These are phyloP conservation scores for Allium cepa DNA, from an alignment of 106 monocot genomes.

Conservation along the genomic window DNA sequence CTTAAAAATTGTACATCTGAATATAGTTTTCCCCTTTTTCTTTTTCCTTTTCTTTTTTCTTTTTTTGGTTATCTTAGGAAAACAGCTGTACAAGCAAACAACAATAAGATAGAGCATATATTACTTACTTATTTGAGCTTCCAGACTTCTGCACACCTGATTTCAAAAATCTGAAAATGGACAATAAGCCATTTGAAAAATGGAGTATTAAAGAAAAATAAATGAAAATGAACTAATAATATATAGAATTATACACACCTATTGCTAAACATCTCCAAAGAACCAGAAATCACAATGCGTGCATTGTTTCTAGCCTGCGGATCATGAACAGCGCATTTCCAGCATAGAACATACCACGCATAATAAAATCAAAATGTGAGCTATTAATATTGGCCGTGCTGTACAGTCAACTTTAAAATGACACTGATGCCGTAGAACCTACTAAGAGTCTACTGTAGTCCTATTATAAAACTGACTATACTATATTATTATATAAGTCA, in stretches of 20 bases:
- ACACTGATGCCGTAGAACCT: too few species aligned
- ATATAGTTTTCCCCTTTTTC: too few species aligned
- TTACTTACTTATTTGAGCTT: conserved; percentile 47
- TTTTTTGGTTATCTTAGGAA: too few species aligned
- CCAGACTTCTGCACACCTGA: conserved; percentile 76
- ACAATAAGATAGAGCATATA: not conserved
- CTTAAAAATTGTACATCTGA: too few species aligned
- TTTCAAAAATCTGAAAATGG: conserved; percentile 48
- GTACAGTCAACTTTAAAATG: too few species aligned
- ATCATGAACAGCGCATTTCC: not conserved
- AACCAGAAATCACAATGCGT: conserved; percentile 87
- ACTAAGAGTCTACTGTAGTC: too few species aligned
- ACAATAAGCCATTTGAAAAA: not conserved
- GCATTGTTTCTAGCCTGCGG: conserved; percentile 97
- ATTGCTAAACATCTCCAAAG: conserved; percentile 86
- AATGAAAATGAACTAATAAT: not conserved
- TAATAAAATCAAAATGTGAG: too few species aligned
- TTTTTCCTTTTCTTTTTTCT: too few species aligned
- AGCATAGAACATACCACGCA: too few species aligned
- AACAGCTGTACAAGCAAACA: not conserved
- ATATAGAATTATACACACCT: conserved; percentile 22
- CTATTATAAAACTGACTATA: too few species aligned
- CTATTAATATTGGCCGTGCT: too few species aligned
- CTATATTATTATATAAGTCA: too few species aligned
- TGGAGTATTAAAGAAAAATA: not conserved